Evolutionary conservation across 495 filamentous ascomycete species (phyloP).

Genomic region (Aeminium ludgeri): DNA sequence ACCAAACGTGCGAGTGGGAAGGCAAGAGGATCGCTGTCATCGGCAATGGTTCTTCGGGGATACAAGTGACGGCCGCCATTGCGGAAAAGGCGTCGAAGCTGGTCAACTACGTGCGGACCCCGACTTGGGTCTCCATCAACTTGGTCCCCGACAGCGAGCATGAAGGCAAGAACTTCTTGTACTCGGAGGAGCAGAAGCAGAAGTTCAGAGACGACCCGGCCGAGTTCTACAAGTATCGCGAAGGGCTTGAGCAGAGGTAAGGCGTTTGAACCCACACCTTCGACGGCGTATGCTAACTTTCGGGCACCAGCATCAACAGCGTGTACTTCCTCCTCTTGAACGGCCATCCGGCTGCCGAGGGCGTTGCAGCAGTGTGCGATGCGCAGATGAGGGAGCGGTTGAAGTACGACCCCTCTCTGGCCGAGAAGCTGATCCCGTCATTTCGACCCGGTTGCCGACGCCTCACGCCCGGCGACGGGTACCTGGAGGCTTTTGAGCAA

Average conservation of each 20-base stretch:
- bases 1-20: slow-evolving; percentile 21
- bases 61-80: slow-evolving; percentile 24
- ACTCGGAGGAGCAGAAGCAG: slow-evolving; percentile 9
- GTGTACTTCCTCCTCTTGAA: no score
- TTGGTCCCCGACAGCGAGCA: slow-evolving; percentile 17
- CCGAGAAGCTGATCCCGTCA: slow-evolving; percentile 18
- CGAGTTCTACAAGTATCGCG: no score
- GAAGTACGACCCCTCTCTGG: slow-evolving; percentile 18
- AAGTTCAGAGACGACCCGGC: slow-evolving; percentile 13
- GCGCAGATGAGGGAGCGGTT: slow-evolving; percentile 20
- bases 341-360: slow-evolving; percentile 15
- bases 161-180: slow-evolving; percentile 14
- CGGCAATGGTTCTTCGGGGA: slow-evolving; percentile 21
- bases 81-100: slow-evolving; percentile 17
- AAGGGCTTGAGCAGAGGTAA: no score
- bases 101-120: slow-evolving; percentile 20
- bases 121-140: slow-evolving; percentile 23
- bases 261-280: no score
- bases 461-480: slow-evolving; percentile 25
- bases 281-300: no score
- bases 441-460: slow-evolving; percentile 23
- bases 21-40: slow-evolving; percentile 25
- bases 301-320: no score
- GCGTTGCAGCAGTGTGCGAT: slow-evolving; percentile 19
- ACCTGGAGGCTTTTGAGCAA: slow-evolving; percentile 22